These are phyloP conservation scores for Nakazawaea pomicola DNA, from an alignment of 805 yeast species.

Conservation along the genomic window DNA sequence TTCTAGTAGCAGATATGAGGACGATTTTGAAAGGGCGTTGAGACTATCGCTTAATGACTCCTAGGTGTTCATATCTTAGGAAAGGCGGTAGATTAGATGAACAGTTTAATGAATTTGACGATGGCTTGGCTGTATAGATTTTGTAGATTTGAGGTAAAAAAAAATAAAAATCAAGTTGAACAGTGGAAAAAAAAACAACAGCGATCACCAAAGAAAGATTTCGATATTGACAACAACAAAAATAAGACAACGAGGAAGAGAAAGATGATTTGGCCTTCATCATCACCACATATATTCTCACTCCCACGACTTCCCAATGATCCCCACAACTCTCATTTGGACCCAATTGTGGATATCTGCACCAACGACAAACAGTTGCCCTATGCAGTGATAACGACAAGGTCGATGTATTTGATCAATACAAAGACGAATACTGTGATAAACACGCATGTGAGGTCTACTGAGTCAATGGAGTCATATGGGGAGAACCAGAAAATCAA, in stretches of 20 bases:
- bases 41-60: neutral
- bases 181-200: no score
- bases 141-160: no score
- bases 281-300: conserved; percentile 22
- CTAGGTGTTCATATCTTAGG: no score
- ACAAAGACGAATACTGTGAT: conserved; percentile 39
- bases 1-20: neutral
- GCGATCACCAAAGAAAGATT: neutral
- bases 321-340: conserved; percentile 17
- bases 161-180: no score
- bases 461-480: conserved; percentile 36
- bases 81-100: no score
- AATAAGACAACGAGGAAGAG: neutral
- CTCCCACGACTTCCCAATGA: conserved; percentile 16
- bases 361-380: conserved; percentile 6
- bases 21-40: conserved; percentile 1
- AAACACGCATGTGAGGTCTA: conserved; percentile 40
- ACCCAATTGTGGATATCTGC: conserved; percentile 29
- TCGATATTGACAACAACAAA: neutral
- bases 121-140: no score
- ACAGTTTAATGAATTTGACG: neutral
- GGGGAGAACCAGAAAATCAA: conserved; percentile 39
- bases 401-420: conserved; percentile 8
- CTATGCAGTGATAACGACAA: conserved; percentile 10
- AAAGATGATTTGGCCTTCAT: conserved; percentile 27